These are phyloP conservation scores for Immersiporthe knoxdaviesiana DNA, from an alignment of 2,329 filamentous ascomycete genomes.

Conservation along the genomic window DNA sequence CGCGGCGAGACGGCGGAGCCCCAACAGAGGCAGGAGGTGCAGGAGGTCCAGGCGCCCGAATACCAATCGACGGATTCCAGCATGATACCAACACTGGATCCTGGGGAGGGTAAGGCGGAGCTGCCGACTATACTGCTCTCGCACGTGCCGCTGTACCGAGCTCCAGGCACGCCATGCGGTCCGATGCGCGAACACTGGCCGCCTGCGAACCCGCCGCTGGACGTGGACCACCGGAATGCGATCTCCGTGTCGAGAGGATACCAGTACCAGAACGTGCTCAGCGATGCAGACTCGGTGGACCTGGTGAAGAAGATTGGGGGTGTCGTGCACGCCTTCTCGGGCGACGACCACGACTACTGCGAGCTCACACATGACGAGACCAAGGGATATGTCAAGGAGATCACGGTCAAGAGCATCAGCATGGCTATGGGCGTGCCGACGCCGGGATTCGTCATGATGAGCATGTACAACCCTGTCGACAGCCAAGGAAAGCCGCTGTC, in stretches of 20 bases:
- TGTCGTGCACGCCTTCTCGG: slow-evolving; percentile 85
- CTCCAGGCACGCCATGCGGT: slow-evolving; percentile 83
- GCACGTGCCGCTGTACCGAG: slow-evolving; percentile 87
- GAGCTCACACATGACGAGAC: slow-evolving; percentile 78
- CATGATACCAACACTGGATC: slow-evolving; percentile 45
- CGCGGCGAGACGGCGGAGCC: slow-evolving; percentile 62
- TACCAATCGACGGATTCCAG: slow-evolving; percentile 46
- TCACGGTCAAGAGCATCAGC: slow-evolving; percentile 92
- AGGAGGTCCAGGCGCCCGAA: slow-evolving; percentile 58
- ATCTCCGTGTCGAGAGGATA: slow-evolving; percentile 80
- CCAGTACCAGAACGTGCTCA: slow-evolving; percentile 96
- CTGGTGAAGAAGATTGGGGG: slow-evolving; percentile 80
- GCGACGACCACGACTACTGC: slow-evolving; percentile 98
- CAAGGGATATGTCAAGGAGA: slow-evolving; percentile 71
- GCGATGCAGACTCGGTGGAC: slow-evolving; percentile 72
- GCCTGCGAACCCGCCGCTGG: slow-evolving; percentile 64
- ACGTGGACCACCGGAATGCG: slow-evolving; percentile 73
- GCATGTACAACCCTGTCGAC: slow-evolving; percentile 90
- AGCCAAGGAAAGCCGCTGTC: slow-evolving; percentile 53
- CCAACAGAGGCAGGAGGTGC: slow-evolving; percentile 60
- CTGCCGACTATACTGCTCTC: slow-evolving; percentile 88
- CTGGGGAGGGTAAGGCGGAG: slow-evolving; percentile 54
- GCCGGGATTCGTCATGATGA: slow-evolving; percentile 86
- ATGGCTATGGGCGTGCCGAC: slow-evolving; percentile 95
- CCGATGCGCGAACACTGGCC: slow-evolving; percentile 83